Conservation (phyloP, 1,284 basidiomycete genomes). For the Trametes versicolor region DNA sequence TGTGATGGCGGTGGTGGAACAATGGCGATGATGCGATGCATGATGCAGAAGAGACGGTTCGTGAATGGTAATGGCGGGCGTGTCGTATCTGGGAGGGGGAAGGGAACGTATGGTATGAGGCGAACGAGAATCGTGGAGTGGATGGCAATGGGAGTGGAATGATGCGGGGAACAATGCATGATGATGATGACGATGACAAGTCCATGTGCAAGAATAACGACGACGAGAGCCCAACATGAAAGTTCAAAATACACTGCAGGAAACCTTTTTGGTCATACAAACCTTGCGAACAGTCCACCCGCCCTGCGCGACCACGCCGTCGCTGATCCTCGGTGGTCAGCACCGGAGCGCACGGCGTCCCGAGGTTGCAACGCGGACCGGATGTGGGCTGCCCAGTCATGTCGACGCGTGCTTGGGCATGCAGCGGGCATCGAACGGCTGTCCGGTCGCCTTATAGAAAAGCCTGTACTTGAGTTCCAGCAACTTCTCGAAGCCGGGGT, state of each 20-base stretch:
- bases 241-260: constrained; percentile 37
- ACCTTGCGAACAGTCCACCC: constrained; percentile 21
- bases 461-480: constrained; percentile 29
- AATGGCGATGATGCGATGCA: constrained; percentile 29
- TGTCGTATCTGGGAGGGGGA: constrained; percentile 9
- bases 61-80: constrained; percentile 16
- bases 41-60: constrained; percentile 24
- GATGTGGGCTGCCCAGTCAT: background rate
- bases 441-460: constrained; percentile 23
- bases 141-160: constrained; percentile 30
- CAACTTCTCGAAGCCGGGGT: constrained; percentile 23
- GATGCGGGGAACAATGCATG: constrained; percentile 40
- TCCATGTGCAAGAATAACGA: constrained; percentile 41
- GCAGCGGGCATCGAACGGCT: constrained; percentile 21
- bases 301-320: background rate
- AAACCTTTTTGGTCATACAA: constrained; percentile 39
- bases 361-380: background rate
- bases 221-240: constrained; percentile 36
- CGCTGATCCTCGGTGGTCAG: background rate
- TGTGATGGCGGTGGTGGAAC: constrained; percentile 28
- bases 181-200: constrained; percentile 39
- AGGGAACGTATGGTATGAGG: constrained; percentile 20
- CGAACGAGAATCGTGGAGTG: constrained; percentile 23
- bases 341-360: background rate
- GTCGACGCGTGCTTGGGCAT: constrained; percentile 14